A percentile compares a stretch with the other conserved stretches of the same genome.
Evolutionary conservation across 2,329 filamentous ascomycete genomes (phyloP).

Genomic region (Colletotrichum incanum): DNA sequence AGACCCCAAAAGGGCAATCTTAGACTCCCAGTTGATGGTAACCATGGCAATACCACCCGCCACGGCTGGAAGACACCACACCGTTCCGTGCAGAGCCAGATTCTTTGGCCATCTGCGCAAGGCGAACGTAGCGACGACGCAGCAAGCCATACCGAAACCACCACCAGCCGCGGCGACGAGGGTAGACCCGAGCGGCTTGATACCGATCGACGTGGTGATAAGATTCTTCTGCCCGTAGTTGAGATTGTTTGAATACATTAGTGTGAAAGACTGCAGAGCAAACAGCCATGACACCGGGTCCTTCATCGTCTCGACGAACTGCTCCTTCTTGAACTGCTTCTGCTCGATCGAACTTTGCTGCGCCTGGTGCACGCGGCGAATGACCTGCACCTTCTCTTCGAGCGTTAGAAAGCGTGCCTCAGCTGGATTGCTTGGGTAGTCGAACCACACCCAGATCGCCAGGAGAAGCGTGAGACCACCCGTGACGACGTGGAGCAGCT

Average conservation of each 20-base stretch:
- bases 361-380: conserved; percentile 51
- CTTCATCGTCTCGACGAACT: conserved; percentile 49
- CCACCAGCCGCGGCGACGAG: conserved; percentile 57
- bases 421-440: conserved; percentile 47
- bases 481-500: conserved; percentile 57
- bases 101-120: conserved; percentile 51
- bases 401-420: conserved; percentile 46
- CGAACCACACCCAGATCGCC: conserved; percentile 53
- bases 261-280: conserved; percentile 50
- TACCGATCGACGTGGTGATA: conserved; percentile 53
- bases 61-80: conserved; percentile 53
- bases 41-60: conserved; percentile 52
- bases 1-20: conserved; percentile 51
- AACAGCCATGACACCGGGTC: conserved; percentile 54
- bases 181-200: conserved; percentile 56
- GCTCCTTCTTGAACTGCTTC: conserved; percentile 53
- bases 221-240: conserved; percentile 58
- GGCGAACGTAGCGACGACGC: conserved; percentile 51
- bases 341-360: conserved; percentile 56
- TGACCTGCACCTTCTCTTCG: conserved; percentile 43
- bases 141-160: conserved; percentile 52
- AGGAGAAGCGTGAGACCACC: conserved; percentile 55
- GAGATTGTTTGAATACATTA: conserved; percentile 57
- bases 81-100: conserved; percentile 49
- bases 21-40: conserved; percentile 49